Evolutionary conservation across 768 basidiomycete genomes (phyloP).

Genomic region (Lactifluus piperatus): DNA sequence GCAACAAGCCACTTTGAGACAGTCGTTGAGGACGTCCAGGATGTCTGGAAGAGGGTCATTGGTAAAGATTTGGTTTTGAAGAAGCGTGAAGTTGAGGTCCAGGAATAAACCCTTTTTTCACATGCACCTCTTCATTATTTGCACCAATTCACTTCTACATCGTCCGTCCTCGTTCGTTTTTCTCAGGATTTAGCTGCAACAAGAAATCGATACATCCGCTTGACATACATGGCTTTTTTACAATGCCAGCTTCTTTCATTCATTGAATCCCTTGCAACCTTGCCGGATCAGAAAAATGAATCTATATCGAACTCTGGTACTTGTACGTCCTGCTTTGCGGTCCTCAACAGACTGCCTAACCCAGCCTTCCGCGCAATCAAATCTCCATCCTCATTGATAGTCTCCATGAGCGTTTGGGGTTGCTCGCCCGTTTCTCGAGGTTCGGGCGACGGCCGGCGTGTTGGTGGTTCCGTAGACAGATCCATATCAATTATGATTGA

Average conservation of each 20-base stretch:
- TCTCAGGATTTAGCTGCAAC: slow-evolving; percentile 5
- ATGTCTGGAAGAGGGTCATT: slow-evolving; percentile 87
- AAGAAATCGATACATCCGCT: slow-evolving; percentile 10
- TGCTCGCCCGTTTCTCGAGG: slow-evolving; percentile 19
- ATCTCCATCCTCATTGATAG: slow-evolving; percentile 47
- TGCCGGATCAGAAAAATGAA: slow-evolving; percentile 49
- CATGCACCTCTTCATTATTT: neutral
- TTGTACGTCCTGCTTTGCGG: slow-evolving; percentile 80
- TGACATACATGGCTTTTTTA: neutral
- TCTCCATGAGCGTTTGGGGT: slow-evolving; percentile 20
- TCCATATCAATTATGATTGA: slow-evolving; percentile 91
- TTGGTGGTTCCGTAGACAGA: slow-evolving; percentile 50
- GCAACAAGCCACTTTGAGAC: slow-evolving; percentile 99
- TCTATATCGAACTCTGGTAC: slow-evolving; percentile 86
- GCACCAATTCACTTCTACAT: neutral
- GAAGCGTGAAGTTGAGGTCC: slow-evolving; percentile 71
- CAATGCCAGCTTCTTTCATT: neutral
- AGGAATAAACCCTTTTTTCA: slow-evolving; percentile 30
- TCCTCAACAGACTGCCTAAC: slow-evolving; percentile 78
- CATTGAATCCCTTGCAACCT: neutral
- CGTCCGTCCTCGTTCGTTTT: neutral
- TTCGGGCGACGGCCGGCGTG: slow-evolving; percentile 44
- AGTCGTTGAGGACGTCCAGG: slow-evolving; percentile 93
- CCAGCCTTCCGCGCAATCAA: slow-evolving; percentile 59
- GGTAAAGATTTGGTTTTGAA: slow-evolving; percentile 76